Percentiles rank a stretch among this genome's conserved stretches.
Conservation (phyloP, 805 yeast species). For the Saturnispora kantuleensis region DNA sequence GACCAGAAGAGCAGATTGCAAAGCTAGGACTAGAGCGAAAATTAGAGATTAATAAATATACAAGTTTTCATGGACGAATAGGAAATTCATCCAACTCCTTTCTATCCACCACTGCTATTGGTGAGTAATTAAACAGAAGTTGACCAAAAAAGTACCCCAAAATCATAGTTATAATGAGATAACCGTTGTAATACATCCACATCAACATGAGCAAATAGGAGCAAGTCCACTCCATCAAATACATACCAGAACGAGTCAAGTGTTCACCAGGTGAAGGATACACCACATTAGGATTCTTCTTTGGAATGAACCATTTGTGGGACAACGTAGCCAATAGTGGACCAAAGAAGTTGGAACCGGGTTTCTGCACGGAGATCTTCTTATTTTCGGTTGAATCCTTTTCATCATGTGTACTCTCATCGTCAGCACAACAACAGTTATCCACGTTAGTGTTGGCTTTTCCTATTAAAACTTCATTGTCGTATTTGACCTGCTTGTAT, state of each 20-base stretch:
- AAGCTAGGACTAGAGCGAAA: too few relatives aligned
- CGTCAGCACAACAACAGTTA: conserved; percentile 6
- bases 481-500: conserved; percentile 10
- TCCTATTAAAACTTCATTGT: neutral
- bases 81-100: conserved; percentile 6
- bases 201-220: conserved; percentile 60
- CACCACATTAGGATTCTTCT: conserved; percentile 6
- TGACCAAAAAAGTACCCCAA: conserved; percentile 54
- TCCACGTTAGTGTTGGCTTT: conserved; percentile 2
- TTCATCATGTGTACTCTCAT: neutral
- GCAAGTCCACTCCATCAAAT: conserved; percentile 52
- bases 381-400: neutral
- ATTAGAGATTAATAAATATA: neutral
- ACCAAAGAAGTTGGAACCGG: conserved; percentile 14
- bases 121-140: conserved; percentile 32
- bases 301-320: conserved; percentile 22
- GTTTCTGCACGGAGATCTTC: neutral
- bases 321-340: conserved; percentile 19
- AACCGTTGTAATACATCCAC: conserved; percentile 70
- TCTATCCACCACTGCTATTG: conserved; percentile 15
- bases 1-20: neutral
- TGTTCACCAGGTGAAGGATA: conserved; percentile 43
- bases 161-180: conserved; percentile 51
- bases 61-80: conserved; percentile 2
- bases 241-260: conserved; percentile 37